Evolutionary conservation across 306 rosid species (phyloP), one percentile per base, ranked within the genome.

Genomic region (Senna tora): DNA sequence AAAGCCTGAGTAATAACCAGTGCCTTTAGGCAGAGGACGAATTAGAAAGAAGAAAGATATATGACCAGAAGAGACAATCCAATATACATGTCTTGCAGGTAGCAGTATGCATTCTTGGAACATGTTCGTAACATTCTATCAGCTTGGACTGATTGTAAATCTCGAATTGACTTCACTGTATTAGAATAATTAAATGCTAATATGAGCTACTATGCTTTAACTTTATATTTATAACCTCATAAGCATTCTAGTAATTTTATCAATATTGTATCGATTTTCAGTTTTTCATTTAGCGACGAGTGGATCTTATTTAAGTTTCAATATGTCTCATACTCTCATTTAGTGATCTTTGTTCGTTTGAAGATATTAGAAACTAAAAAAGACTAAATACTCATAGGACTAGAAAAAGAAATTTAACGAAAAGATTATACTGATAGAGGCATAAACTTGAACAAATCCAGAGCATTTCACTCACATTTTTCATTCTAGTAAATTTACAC

Each of bases 381-480:
- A 46, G 30, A 9, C n/a, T 16, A 58, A 17, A 58, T 58, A 3
- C 65, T 32, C 65, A 1, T 4, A 15, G 43, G 22, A n/a, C 32
- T 60, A 2, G n/a, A 4, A 36, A 60, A 34, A 14, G 28, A 57
- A 36, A 0, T 13, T 1, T 33, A 32, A 32, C 22, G 14, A 9
- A 32, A 13, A 5, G 17, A 43, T n/a, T 60, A 34, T 4, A 60
- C 19, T 9, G 47, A 38, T 61, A 61, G 32, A 61, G 38, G 67
- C 67, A 50, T 61, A 36, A 60, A 14, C 30, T 34, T 36, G 47
- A 36, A 47, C 46, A 36, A 42, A 60, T 16, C 21, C 66, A 14
- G 36, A 36, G 66, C 28, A 60, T 4, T 60, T n/a, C 4, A 60
- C 15, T 6, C 47, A 34, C 4, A 60, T 34, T 34, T 8, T 10